Percentiles rank a stretch among this genome's conserved stretches.
phyloP scores from a whole-genome alignment of 768 basidiomycete species.

The Leucocoprinus birnbaumii region DNA sequence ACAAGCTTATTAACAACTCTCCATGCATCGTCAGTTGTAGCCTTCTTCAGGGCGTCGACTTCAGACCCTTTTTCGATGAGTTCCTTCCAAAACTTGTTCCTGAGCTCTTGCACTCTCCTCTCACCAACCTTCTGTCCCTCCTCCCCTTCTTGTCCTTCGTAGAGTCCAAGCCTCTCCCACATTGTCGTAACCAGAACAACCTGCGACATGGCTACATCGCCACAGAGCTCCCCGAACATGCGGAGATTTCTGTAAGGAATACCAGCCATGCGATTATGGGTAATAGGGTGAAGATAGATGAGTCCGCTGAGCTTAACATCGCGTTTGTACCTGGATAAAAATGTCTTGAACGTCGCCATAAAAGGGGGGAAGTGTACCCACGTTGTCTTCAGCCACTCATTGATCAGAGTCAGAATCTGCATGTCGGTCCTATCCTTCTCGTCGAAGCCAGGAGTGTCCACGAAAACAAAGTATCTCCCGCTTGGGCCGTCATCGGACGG shows the following conservation, averaged over 20 bases:
- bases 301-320: conserved; percentile 27
- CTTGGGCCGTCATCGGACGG: neutral
- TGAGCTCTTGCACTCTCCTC: conserved; percentile 26
- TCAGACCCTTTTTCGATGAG: conserved; percentile 24
- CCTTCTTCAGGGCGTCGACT: conserved; percentile 19
- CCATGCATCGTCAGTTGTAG: conserved; percentile 22
- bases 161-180: conserved; percentile 29
- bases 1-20: conserved; percentile 18
- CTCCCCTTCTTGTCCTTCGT: too few relatives aligned
- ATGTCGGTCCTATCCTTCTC: conserved; percentile 19
- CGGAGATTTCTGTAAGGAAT: conserved; percentile 27
- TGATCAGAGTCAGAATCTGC: conserved; percentile 21
- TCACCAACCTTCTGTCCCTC: conserved; percentile 16
- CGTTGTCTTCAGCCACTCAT: conserved; percentile 18
- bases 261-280: conserved; percentile 33
- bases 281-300: conserved; percentile 39
- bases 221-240: conserved; percentile 28
- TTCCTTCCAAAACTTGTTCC: conserved; percentile 24
- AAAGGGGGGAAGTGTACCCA: too few relatives aligned
- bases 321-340: conserved; percentile 21
- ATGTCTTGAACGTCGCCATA: neutral
- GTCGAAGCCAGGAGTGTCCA: conserved; percentile 27
- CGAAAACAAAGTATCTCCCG: conserved; percentile 16
- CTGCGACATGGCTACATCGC: conserved; percentile 21
- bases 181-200: conserved; percentile 35